Evolutionary conservation across 1,284 basidiomycete genomes (phyloP).

Genomic region (Ceratobasidium sp.): DNA sequence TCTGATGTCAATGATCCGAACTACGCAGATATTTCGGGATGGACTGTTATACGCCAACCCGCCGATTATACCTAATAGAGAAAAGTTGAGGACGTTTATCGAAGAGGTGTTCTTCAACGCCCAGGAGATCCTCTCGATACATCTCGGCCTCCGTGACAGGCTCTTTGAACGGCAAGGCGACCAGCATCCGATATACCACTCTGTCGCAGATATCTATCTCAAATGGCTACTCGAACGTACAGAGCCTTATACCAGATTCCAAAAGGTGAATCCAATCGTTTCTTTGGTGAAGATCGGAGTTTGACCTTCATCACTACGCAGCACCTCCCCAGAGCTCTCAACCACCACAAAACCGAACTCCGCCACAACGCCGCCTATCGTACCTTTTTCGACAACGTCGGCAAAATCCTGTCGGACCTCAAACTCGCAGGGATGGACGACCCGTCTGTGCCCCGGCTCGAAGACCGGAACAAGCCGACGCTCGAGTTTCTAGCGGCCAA

Average conservation of each 20-base stretch:
- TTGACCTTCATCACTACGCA: slow-evolving; percentile 11
- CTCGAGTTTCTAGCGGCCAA: slow-evolving; percentile 55
- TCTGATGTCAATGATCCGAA: not conserved
- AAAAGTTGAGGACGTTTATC: slow-evolving; percentile 71
- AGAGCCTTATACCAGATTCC: slow-evolving; percentile 42
- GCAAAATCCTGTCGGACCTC: slow-evolving; percentile 53
- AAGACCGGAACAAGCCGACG: slow-evolving; percentile 62
- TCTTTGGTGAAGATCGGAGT: not conserved
- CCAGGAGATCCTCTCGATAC: slow-evolving; percentile 71
- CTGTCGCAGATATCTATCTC: slow-evolving; percentile 82
- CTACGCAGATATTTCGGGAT: slow-evolving; percentile 41
- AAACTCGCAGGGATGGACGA: slow-evolving; percentile 36
- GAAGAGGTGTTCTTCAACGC: slow-evolving; percentile 83
- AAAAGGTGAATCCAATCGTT: slow-evolving; percentile 20
- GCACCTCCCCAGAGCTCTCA: slow-evolving; percentile 57
- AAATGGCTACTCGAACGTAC: slow-evolving; percentile 42
- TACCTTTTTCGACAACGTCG: slow-evolving; percentile 73
- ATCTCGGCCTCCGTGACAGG: slow-evolving; percentile 73
- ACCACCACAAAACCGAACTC: slow-evolving; percentile 81
- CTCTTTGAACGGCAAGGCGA: slow-evolving; percentile 81
- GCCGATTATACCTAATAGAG: slow-evolving; percentile 64
- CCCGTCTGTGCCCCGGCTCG: slow-evolving; percentile 24
- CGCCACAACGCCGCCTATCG: slow-evolving; percentile 79
- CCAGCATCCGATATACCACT: slow-evolving; percentile 84
- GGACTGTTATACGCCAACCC: slow-evolving; percentile 43